Evolutionary conservation across 164 flowering plant species (phyloP), one percentile per base, ranked within the genome.

Genomic region (Tinospora cordifolia): DNA sequence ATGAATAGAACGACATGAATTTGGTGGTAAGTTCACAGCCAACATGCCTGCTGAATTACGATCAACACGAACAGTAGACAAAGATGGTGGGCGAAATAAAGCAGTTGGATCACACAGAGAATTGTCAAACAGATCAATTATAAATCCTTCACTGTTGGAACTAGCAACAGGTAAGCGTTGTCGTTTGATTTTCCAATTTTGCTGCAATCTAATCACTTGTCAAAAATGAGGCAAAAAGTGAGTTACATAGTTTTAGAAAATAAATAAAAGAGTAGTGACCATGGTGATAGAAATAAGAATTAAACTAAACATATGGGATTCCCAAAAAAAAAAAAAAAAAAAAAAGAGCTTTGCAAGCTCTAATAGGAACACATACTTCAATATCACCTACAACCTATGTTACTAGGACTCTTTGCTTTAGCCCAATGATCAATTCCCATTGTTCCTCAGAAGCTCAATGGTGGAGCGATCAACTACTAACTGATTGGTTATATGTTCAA

Each of bases 161-260:
- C 85, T 80, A 76, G 88, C 68, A 78, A 85, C 83, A 36, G 81
- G 82, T 80, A 83, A 26, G 14, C 95, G 93, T 67, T 90, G 97
- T 68, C 97, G 77, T 76, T 94, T 94, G 65, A 94, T 87, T 83
- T 94, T 94, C 98, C 99, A 94, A 74, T 92, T 92, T 71, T 89
- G 97, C 88, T 94, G 99, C 93, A 94, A 86, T 75, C 95, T 91
- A 79, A 84, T 21, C 21, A 73, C 70, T 74, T 78, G 75, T 73
- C 65, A 84, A 72, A 41, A 67, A 71, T 10, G 22, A 63, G 51
- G 49, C 25, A 68, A 65, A 6, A 39, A 34, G 57, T 19, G 75
- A 39, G 65, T 44, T 21, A 62, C 36, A 19, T 47, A 49, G 54
- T 10, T n/a, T n/a, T n/a, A 47, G 6, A 3, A 2, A 36, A 21